Base-by-base conservation (phyloP, 2,329 filamentous ascomycete species). In the Bisporella sp. region DNA sequence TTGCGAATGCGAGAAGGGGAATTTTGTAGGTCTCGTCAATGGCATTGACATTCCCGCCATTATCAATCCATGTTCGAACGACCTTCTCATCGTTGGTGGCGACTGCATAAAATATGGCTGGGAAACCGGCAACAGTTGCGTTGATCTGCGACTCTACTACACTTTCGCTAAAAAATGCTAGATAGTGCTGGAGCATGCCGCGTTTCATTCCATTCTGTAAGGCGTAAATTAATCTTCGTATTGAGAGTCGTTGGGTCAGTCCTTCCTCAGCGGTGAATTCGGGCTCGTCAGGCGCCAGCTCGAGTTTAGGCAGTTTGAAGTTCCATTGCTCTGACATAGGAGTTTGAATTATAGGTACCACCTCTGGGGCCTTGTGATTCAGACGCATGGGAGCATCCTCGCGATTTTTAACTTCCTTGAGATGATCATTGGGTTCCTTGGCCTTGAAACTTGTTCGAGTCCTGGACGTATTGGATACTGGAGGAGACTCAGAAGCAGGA, bases 1-100 rank as follows among this genome's bases (percentile, higher is more conserved):
- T 64, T 1, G 65, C 56, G 49, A 66, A 68, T 5, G 61, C 62
- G 5, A 68, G 54, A 9, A 66, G 52, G 5, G 65, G 66, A 13
- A 66, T 52, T 28, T 47, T 40, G 33, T 62, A 59, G 7, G 46
- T 52, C 6, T 57, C 54, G 39, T 61, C 50, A 35, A 63, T 54
- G 29, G 49, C 62, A 7, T 62, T 13, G n/a, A 41, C 62, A 47
- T 58, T 52, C 2, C 41, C 45, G 29, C 57, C 54, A 21, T 21
- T 21, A 21, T 21, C 21, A 21, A 21, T 21, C 21, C 21, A 21
- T 21, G 21, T 21, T 31, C 64, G 59, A 9, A 66, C 33, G 6
- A 62, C 52, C 12, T 39, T 33, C 29, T 62, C 56, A n/a, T 64
- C 53, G 50, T 64, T 64, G 28, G 59, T 59, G 5, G 49, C 61